A percentile compares a stretch with the other conserved stretches of the same genome.
phyloP scores from a whole-genome alignment of 2,329 filamentous ascomycete species.

The Orbilia blumenaviensis region DNA sequence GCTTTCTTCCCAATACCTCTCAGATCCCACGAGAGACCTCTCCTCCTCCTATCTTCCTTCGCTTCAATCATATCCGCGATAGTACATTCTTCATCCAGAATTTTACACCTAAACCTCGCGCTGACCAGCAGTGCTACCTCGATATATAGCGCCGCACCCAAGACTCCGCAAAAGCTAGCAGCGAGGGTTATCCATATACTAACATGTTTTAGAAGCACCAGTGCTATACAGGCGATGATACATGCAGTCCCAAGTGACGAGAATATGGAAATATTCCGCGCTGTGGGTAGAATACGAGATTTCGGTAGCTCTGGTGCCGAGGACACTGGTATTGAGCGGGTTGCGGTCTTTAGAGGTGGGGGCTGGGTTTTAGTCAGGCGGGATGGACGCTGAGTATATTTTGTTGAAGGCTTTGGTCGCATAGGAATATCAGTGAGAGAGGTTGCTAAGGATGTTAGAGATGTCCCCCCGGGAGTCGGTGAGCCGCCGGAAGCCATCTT shows the following conservation, averaged over 20 bases:
- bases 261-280: constrained; percentile 49
- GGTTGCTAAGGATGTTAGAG: constrained; percentile 39
- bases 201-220: constrained; percentile 39
- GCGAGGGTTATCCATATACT: constrained; percentile 40
- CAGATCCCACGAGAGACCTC: constrained; percentile 41
- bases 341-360: constrained; percentile 4
- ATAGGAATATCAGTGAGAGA: constrained; percentile 25
- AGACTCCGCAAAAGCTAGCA: constrained; percentile 40
- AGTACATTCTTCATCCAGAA: constrained; percentile 45
- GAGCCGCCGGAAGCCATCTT: constrained; percentile 2
- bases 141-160: constrained; percentile 45
- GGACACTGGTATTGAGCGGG: constrained; percentile 30
- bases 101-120: constrained; percentile 34
- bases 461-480: not conserved
- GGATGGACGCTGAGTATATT: constrained; percentile 39
- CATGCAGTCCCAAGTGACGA: constrained; percentile 32
- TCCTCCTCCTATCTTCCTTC: constrained; percentile 15
- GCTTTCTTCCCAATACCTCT: constrained; percentile 32
- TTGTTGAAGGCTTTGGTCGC: constrained; percentile 19
- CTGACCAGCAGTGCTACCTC: constrained; percentile 44
- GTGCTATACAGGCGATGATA: constrained; percentile 40
- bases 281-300: constrained; percentile 39
- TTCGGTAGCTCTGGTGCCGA: constrained; percentile 24
- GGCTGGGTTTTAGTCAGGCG: constrained; percentile 21
- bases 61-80: constrained; percentile 36